These are phyloP conservation scores for Patellifolia procumbens DNA, from an alignment of 179 eudicot genomes.

Conservation along the genomic window DNA sequence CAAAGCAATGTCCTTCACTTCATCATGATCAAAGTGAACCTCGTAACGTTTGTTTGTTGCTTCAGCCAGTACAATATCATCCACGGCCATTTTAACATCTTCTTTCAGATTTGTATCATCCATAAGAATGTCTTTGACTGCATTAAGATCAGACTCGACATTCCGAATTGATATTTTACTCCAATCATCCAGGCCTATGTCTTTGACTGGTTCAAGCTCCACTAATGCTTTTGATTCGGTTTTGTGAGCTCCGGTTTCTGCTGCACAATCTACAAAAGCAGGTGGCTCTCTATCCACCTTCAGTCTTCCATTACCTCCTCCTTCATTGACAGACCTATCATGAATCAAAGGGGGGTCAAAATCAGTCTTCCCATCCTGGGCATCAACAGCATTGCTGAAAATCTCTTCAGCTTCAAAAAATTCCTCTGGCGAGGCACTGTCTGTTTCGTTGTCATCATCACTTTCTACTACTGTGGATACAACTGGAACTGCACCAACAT, in stretches of 20 bases:
- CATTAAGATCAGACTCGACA: conserved; percentile 33
- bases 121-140: conserved; percentile 48
- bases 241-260: conserved; percentile 48
- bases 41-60: conserved; percentile 24
- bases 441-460: conserved; percentile 65
- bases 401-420: conserved; percentile 95
- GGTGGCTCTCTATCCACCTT: conserved; percentile 57
- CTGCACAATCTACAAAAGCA: conserved; percentile 58
- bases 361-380: conserved; percentile 57
- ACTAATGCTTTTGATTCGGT: conserved; percentile 29
- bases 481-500: conserved; percentile 60
- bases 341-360: conserved; percentile 34
- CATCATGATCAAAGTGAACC: conserved; percentile 19
- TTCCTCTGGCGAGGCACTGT: conserved; percentile 70
- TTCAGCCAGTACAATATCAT: conserved; percentile 41
- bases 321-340: conserved; percentile 31
- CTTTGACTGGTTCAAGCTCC: conserved; percentile 38
- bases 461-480: conserved; percentile 41
- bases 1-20: conserved; percentile 38
- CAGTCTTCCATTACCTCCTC: conserved; percentile 29
- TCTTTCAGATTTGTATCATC: conserved; percentile 37
- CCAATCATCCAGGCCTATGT: conserved; percentile 45
- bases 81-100: conserved; percentile 39
- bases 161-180: conserved; percentile 21
- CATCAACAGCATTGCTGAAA: conserved; percentile 69